Evolutionary conservation across 257 asterid genomes (phyloP).

Genomic region (Primulina huaijiensis): DNA sequence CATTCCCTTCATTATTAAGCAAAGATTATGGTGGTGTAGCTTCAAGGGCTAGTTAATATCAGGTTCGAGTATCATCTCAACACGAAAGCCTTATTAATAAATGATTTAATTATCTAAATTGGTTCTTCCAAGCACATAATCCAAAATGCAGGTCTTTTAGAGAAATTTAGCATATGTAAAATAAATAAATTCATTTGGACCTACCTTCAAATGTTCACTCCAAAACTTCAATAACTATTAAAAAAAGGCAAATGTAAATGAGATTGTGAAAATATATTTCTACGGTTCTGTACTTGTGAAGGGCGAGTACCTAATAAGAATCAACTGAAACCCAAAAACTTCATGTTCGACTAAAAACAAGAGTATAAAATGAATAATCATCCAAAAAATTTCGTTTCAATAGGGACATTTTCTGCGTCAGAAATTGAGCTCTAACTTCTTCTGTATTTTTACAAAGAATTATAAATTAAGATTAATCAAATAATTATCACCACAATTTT

Average conservation of each 20-base stretch:
- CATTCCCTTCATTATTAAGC: too few relatives aligned
- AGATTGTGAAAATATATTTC: too few relatives aligned
- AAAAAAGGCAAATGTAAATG: too few relatives aligned
- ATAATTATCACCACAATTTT: background rate
- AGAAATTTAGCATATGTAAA: background rate
- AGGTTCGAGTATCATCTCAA: conserved; percentile 2
- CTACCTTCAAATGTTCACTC: too few relatives aligned
- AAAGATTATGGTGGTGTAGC: conserved; percentile 17
- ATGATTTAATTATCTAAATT: background rate
- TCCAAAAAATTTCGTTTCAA: too few relatives aligned
- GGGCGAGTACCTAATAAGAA: too few relatives aligned
- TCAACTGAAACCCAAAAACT: background rate
- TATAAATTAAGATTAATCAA: background rate
- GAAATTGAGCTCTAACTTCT: background rate
- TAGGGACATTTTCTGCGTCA: background rate
- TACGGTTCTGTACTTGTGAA: too few relatives aligned
- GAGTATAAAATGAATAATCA: too few relatives aligned
- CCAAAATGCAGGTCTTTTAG: conserved; percentile 1
- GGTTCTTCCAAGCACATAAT: conserved; percentile 8
- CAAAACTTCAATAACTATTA: too few relatives aligned
- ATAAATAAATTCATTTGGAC: background rate
- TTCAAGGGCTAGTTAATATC: conserved; percentile 3
- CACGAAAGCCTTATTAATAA: background rate
- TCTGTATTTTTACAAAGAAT: too few relatives aligned
- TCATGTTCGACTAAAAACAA: background rate